Conservation (phyloP, 768 basidiomycete genomes). For the Boletus vermiculosoides region DNA sequence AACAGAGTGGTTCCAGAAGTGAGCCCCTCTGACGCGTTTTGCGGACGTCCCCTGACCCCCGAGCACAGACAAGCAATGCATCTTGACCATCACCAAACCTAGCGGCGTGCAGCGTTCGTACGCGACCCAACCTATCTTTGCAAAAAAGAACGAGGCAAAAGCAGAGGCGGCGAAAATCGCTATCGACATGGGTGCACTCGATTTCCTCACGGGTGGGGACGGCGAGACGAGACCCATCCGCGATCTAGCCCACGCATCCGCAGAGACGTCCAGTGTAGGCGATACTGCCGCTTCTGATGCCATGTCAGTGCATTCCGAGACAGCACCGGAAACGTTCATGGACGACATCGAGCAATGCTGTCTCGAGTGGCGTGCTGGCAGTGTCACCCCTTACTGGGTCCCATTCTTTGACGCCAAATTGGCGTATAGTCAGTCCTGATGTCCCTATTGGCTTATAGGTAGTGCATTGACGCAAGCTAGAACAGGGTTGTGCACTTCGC, state of each 20-base stretch:
- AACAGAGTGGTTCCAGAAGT: conserved; percentile 40
- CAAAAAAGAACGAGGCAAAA: conserved; percentile 54
- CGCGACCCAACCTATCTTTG: conserved; percentile 45
- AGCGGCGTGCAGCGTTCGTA: conserved; percentile 52
- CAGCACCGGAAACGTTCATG: conserved; percentile 18
- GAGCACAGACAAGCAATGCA: conserved; percentile 53
- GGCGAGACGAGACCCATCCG: conserved; percentile 36
- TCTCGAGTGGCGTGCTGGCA: conserved; percentile 49
- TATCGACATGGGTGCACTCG: conserved; percentile 56
- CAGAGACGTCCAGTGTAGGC: neutral
- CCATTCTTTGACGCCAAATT: conserved; percentile 46
- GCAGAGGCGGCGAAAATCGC: conserved; percentile 51
- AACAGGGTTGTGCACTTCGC: conserved; percentile 55
- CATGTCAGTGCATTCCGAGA: neutral
- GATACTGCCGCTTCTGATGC: neutral
- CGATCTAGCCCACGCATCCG: conserved; percentile 9
- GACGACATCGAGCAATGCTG: conserved; percentile 55
- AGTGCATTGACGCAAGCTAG: conserved; percentile 26
- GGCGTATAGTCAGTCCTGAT: conserved; percentile 39
- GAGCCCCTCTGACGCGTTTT: conserved; percentile 4
- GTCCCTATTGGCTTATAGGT: neutral
- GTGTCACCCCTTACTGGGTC: conserved; percentile 55
- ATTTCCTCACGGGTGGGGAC: conserved; percentile 54
- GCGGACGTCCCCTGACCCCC: conserved; percentile 4
- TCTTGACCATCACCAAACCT: conserved; percentile 58